Percentiles rank a stretch among this genome's conserved stretches.
These are phyloP conservation scores for Pyrenophora graminea DNA, from an alignment of 2,329 filamentous ascomycete species.

Conservation along the genomic window DNA sequence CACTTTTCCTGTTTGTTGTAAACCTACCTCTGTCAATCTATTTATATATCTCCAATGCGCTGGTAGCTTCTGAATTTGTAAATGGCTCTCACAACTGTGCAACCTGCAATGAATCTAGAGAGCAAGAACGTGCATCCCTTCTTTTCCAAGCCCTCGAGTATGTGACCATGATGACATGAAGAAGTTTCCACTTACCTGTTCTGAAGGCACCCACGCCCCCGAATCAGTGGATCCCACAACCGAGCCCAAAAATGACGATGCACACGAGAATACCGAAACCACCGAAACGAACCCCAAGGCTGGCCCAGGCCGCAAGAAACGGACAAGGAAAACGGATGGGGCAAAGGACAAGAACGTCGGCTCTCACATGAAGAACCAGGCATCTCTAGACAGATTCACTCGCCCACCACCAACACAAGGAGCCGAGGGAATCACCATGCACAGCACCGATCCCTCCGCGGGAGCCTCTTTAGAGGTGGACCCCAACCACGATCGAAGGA, in stretches of 20 bases:
- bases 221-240: slow-evolving; percentile 9
- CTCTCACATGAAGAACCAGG: slow-evolving; percentile 24
- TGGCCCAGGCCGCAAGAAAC: slow-evolving; percentile 27
- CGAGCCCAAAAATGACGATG: slow-evolving; percentile 13
- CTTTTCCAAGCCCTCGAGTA: slow-evolving; percentile 42
- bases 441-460: not conserved
- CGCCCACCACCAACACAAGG: slow-evolving; percentile 10
- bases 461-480: slow-evolving; percentile 34
- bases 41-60: slow-evolving; percentile 15
- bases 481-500: slow-evolving; percentile 38
- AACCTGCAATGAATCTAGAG: slow-evolving; percentile 45
- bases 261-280: slow-evolving; percentile 25
- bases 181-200: slow-evolving; percentile 4
- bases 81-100: slow-evolving; percentile 46
- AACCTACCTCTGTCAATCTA: not conserved
- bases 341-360: slow-evolving; percentile 19
- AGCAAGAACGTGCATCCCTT: slow-evolving; percentile 46
- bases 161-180: not conserved
- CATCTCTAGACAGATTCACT: slow-evolving; percentile 36
- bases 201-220: slow-evolving; percentile 18
- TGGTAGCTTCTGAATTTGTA: slow-evolving; percentile 21
- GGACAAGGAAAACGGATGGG: slow-evolving; percentile 26
- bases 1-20: not conserved
- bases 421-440: not conserved
- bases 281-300: slow-evolving; percentile 19